Conservation (phyloP, 129 eudicot genomes). For the Glebionis coronaria region DNA sequence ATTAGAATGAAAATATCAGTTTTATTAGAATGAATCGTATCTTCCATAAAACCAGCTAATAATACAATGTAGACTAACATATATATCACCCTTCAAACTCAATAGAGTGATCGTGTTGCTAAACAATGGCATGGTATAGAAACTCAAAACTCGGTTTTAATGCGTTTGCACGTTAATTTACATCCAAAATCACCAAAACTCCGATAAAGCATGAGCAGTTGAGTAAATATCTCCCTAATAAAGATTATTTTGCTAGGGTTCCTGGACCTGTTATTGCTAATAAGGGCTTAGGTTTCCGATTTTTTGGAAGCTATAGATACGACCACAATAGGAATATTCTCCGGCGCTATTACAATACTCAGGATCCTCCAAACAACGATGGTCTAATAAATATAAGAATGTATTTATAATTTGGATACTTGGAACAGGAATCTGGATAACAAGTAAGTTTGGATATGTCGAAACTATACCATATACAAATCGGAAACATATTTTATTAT, state of each 20-base stretch:
- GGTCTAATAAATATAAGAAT: background rate
- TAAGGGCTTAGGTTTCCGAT: background rate
- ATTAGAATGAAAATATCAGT: too few species aligned
- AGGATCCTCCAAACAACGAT: background rate
- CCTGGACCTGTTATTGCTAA: background rate
- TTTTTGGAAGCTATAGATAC: background rate
- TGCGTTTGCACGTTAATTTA: background rate
- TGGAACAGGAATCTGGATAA: conserved; percentile 42
- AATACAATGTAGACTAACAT: too few species aligned
- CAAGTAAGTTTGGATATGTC: background rate
- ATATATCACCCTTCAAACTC: too few species aligned
- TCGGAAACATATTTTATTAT: background rate
- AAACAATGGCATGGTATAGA: background rate
- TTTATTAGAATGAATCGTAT: too few species aligned
- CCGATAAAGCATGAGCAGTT: background rate
- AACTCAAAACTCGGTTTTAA: background rate
- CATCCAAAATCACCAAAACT: background rate
- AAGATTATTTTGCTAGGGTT: background rate
- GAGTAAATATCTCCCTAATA: background rate
- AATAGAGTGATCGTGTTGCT: too few species aligned
- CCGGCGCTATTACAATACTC: background rate
- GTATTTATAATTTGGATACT: conserved; percentile 33
- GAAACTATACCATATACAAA: conserved; percentile 13
- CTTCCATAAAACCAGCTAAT: too few species aligned
- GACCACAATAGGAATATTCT: background rate